Evolutionary conservation across 1,139 yeast genomes (phyloP), one percentile per base, ranked within the genome.

Genomic region (Hyphopichia buzzinii): DNA sequence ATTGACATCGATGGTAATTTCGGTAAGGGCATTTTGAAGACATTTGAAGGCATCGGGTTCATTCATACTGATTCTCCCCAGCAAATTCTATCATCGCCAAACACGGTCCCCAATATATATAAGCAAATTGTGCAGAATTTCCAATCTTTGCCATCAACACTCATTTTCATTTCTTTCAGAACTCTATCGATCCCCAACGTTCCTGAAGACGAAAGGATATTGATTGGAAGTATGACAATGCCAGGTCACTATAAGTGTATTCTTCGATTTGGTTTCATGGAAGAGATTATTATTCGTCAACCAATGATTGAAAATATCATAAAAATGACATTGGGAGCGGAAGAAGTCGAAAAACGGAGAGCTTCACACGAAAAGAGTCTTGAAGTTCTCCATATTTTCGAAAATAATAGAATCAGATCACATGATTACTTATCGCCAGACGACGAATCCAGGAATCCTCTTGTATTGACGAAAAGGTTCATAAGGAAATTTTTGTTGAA

Each of bases 241-340:
- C 61, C 67, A 1, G 75, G 75, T 1, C 72, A 72, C 41, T 72
- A 64, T 54, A 57, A 74, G 39, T 72, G 77, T 44, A 55, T 72
- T 14, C 41, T 72, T 8, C 54, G 74, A 32, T 69, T 62, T 41
- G 79, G 79, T 4, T 73, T 72, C 48, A 69, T 67, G 67, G 75
- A 71, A 40, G 62, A 61, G 16, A 55, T 66, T 8, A 39, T 41
- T 29, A 53, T 71, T 26, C 62, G 59, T 39, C 40, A 51, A 15
- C 45, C 41, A 6, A 45, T 67, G 33, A 63, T 70, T 11, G 42
- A 67, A 36, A 38, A 42, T 12, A 40, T 50, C 12, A 40, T 64
- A 24, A 59, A 49, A 17, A 45, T 53, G 11, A 37, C 35, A 2
- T 8, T 8, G 10, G 30, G 30, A 8, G n/a, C 15, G 11, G 11